Conservation (phyloP, 2,329 filamentous ascomycete species). For the Penicillium polonicum region DNA sequence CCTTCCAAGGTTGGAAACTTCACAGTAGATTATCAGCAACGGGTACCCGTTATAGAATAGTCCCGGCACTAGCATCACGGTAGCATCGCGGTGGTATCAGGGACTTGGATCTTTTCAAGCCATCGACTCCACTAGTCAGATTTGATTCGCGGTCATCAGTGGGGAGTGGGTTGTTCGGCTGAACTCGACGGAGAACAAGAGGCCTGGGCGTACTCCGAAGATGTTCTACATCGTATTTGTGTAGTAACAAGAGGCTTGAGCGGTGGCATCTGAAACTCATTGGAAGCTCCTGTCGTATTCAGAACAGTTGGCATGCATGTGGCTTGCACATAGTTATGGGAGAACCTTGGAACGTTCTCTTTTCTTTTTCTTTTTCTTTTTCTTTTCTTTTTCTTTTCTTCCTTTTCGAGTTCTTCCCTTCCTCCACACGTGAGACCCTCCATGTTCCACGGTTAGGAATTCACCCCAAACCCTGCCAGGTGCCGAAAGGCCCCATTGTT, state of each 20-base stretch:
- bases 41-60: background rate
- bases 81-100: background rate
- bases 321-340: constrained; percentile 2
- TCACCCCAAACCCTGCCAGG: background rate
- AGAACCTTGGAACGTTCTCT: background rate
- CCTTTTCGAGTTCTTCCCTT: background rate
- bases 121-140: background rate
- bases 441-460: no score
- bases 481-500: background rate
- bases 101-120: background rate
- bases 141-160: background rate
- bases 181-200: background rate
- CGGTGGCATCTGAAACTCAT: background rate
- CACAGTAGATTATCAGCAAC: background rate
- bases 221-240: background rate
- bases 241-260: background rate
- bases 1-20: background rate
- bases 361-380: background rate
- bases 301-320: background rate
- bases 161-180: background rate
- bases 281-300: background rate
- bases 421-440: background rate
- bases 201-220: background rate
- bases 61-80: background rate
- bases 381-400: background rate